Conservation (phyloP, 1,139 yeast genomes). For the Geotrichum reessii region DNA sequence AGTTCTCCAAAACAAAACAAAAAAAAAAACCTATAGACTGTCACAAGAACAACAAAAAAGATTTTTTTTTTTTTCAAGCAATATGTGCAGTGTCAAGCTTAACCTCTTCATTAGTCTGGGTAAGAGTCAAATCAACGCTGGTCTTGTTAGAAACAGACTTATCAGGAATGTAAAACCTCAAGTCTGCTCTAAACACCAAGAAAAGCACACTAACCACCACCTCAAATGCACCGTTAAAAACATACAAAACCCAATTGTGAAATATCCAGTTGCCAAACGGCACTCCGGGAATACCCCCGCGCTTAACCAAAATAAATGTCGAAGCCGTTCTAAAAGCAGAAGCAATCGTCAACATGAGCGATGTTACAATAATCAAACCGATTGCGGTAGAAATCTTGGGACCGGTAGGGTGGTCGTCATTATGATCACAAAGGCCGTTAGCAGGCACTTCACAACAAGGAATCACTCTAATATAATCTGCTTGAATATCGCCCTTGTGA, state of each 20-base stretch:
- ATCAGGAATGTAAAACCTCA: slow-evolving; percentile 76
- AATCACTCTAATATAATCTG: slow-evolving; percentile 42
- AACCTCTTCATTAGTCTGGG: slow-evolving; percentile 3
- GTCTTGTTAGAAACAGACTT: background rate
- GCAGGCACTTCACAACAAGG: slow-evolving; percentile 40
- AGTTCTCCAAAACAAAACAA: too few species aligned
- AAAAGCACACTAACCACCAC: slow-evolving; percentile 50
- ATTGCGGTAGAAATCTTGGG: slow-evolving; percentile 46
- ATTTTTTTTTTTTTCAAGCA: slow-evolving; percentile 4
- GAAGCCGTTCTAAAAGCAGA: slow-evolving; percentile 56
- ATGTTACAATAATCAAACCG: slow-evolving; percentile 46
- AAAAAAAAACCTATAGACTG: too few species aligned
- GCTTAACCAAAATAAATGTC: slow-evolving; percentile 40
- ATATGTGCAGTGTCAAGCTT: slow-evolving; percentile 6
- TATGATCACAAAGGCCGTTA: slow-evolving; percentile 34
- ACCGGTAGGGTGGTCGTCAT: slow-evolving; percentile 35
- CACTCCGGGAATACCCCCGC: slow-evolving; percentile 27
- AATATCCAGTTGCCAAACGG: slow-evolving; percentile 41
- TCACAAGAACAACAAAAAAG: too few species aligned
- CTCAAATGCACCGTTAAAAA: slow-evolving; percentile 64
- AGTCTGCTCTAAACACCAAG: slow-evolving; percentile 59
- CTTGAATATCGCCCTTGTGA: slow-evolving; percentile 45
- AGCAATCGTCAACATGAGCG: slow-evolving; percentile 51
- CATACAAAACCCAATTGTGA: slow-evolving; percentile 57
- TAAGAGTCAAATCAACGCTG: background rate